Percentiles rank a stretch among this genome's conserved stretches.
Evolutionary conservation across 2,329 filamentous ascomycete genomes (phyloP).

Genomic region (Talaromyces islandicus): DNA sequence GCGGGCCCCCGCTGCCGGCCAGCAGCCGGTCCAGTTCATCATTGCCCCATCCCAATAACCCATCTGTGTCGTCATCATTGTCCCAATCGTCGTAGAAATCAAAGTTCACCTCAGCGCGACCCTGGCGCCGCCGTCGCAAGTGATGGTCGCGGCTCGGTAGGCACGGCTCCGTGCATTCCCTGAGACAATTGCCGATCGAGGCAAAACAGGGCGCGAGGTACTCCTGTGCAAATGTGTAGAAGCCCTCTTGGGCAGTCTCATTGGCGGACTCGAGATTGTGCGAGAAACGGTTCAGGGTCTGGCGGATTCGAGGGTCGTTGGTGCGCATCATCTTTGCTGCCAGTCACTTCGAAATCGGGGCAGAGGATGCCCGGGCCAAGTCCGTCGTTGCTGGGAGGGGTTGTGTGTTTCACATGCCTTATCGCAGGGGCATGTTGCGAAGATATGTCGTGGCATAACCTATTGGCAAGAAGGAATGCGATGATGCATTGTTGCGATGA

Average conservation of each 20-base stretch:
- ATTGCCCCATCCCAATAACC: constrained; percentile 68
- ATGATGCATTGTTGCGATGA: neutral
- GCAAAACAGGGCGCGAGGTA: constrained; percentile 79
- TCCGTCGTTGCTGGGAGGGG: neutral
- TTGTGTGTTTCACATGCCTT: neutral
- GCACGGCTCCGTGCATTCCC: constrained; percentile 63
- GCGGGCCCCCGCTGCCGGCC: constrained; percentile 53
- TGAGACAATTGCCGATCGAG: constrained; percentile 59
- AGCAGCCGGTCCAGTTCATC: constrained; percentile 83
- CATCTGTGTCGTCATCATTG: constrained; percentile 51
- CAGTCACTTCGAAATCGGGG: neutral
- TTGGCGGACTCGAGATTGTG: constrained; percentile 87
- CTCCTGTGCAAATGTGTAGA: constrained; percentile 81
- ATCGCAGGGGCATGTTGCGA: neutral
- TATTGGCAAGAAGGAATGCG: neutral
- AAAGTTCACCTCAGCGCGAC: constrained; percentile 73
- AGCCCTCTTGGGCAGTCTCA: constrained; percentile 81
- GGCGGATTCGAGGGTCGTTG: constrained; percentile 78
- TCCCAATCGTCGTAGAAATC: constrained; percentile 99
- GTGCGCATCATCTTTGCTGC: constrained; percentile 52
- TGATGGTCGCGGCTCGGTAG: constrained; percentile 67
- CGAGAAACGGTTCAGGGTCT: constrained; percentile 87
- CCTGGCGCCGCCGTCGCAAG: constrained; percentile 59
- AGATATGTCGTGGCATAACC: neutral
- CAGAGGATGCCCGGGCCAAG: neutral